Base-by-base conservation (phyloP, 805 yeast species). In the Wickerhamomyces xylosicus region DNA sequence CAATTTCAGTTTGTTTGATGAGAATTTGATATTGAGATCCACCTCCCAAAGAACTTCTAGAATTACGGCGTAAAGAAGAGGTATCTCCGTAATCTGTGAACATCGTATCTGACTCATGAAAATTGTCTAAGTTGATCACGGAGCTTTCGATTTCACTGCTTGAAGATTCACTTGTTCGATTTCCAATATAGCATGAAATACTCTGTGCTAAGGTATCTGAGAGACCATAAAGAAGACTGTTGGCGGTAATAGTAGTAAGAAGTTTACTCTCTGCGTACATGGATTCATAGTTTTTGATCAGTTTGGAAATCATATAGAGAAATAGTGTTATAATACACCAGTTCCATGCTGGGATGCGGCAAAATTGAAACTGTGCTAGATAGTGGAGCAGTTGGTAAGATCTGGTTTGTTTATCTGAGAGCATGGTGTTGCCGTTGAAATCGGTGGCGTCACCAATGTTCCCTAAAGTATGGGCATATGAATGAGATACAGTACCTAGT, bases 191-290 rank as follows among this genome's bases (percentile, higher is more conserved):
- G 29, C 58, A 53, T 1, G 56, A 51, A 13, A 53, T 36, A 19
- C 47, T 70, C 58, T 90, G 97, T 0, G 97, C 97, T 45, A 89
- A 55, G 0, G 89, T 75, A 56, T 90, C 97, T 0, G 97, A 87
- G n/a, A 86, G 77, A 0, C 95, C 96, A 56, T 78, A 85, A 5
- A 90, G 64, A 4, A 89, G 77, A 21, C 84, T 61, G 53, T 90
- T 90, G 1, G 96, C 80, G 19, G 79, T 73, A 42, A 85, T 72
- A 29, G 87, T 84, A 14, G 96, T 85, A n/a, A 80, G 56, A 22
- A 86, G 59, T 2, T 92, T 78, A 36, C 77, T 74, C 41, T 62
- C 67, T 43, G 72, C 70, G 56, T 87, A 87, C 40, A 80, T 52
- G 8, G 62, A 64, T 37, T 76, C 76, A 52, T 81, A 82, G 37